Conservation (phyloP, 257 asterid genomes). For the Solanum gracilifrons region DNA sequence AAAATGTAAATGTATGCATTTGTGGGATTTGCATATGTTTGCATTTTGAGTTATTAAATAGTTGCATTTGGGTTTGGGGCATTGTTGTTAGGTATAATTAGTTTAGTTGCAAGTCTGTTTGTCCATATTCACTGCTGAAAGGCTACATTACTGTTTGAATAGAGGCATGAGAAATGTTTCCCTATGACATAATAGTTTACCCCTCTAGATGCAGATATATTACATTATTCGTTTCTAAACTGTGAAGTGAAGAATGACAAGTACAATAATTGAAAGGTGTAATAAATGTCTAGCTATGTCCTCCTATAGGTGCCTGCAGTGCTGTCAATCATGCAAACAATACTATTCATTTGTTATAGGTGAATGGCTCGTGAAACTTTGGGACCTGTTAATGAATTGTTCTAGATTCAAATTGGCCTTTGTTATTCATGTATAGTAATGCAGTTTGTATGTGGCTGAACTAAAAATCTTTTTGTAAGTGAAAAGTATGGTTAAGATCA, state of each 20-base stretch:
- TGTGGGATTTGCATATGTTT: not conserved
- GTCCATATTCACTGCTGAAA: not conserved
- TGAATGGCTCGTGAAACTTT: not conserved
- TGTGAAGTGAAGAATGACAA: not conserved
- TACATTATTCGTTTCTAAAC: not conserved
- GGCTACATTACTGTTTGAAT: not conserved
- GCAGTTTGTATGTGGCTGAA: not conserved
- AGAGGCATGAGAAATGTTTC: not conserved
- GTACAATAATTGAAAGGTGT: not conserved
- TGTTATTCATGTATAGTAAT: not conserved
- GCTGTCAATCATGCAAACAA: not conserved
- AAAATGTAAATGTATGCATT: not conserved
- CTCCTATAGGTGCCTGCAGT: not conserved
- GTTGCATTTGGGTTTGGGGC: not conserved
- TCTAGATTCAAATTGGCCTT: not conserved
- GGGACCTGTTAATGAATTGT: not conserved
- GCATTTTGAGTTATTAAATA: not conserved
- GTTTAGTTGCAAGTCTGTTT: not conserved
- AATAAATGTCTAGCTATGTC: not conserved
- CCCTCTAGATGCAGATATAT: not conserved
- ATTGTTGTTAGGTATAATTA: not conserved
- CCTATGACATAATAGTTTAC: not conserved
- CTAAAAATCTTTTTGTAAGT: not conserved
- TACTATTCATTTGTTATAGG: not conserved
- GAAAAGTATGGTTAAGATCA: not conserved